Evolutionary conservation across 306 rosid species (phyloP), one percentile per base, ranked within the genome.

Genomic region (Pueraria montana): DNA sequence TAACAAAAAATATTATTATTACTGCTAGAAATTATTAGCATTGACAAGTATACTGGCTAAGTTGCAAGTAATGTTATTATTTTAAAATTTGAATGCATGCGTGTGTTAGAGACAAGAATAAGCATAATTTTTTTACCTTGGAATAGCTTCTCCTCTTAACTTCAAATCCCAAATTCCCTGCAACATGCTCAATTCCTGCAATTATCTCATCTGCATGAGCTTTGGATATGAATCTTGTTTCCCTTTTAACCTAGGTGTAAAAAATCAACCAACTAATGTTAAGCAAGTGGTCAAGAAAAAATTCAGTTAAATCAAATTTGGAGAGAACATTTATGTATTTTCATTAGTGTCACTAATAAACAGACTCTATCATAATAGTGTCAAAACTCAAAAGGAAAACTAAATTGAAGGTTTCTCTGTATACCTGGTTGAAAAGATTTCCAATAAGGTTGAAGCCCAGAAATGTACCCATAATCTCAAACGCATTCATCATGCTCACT

Each of bases 181-280:
- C 92, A 26, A 90, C 87, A 75, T 84, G 67, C 87, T 90, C 89
- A 62, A 94, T 94, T 86, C 87, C 89, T 56, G 90, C 74, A 61
- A 94, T 81, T 12, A 94, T 92, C 87, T 90, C 97, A 77, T 80
- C 75, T 6, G 93, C 88, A 1, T 92, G 62, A 72, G 85, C 68
- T 71, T 84, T 86, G 80, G 92, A 92, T 76, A 93, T 86, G 89
- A 92, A 94, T 85, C 91, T 92, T 38, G 91, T 88, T 86, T 90
- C 95, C 81, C 87, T 76, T 85, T 90, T 92, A 74, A 86, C 97
- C 97, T 94, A 86, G 46, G 81, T 46, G 84, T 62, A 78, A 23
- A 52, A 56, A 63, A 66, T 5, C 11, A 52, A 84, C 0, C 32
- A 27, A 27, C 32, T 27, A 27, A 27, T 27, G 32, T 27, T 27